Percentiles rank a stretch among this genome's conserved stretches.
These are phyloP conservation scores for Phytophthora citrophthora DNA, from an alignment of 352 stramenopile species.

Conservation along the genomic window DNA sequence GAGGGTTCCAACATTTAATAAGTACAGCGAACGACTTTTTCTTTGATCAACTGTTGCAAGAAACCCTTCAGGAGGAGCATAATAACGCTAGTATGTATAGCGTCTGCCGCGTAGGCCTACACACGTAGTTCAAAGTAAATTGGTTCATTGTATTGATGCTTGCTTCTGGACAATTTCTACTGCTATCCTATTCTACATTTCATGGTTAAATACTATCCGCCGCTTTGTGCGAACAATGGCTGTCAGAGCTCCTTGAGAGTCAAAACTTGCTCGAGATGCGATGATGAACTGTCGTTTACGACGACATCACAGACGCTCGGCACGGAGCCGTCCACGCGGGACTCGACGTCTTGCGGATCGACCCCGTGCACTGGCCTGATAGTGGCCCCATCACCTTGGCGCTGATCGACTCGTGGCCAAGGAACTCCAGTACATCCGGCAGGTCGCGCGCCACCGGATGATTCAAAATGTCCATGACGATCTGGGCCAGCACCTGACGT, in stretches of 20 bases:
- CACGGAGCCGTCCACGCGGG: constrained; percentile 56
- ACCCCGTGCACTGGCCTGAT: constrained; percentile 60
- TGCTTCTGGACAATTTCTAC: constrained; percentile 6
- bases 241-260: neutral
- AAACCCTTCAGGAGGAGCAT: too few species aligned
- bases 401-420: constrained; percentile 59
- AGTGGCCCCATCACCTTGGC: constrained; percentile 45
- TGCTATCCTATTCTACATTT: constrained; percentile 30
- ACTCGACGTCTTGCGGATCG: constrained; percentile 77
- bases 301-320: constrained; percentile 19
- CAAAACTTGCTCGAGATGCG: constrained; percentile 9
- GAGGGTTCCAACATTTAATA: neutral
- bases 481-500: constrained; percentile 60
- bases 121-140: neutral
- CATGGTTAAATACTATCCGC: constrained; percentile 36
- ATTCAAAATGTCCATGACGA: constrained; percentile 67
- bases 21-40: too few species aligned
- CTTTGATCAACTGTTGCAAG: too few species aligned
- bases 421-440: constrained; percentile 71
- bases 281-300: constrained; percentile 3
- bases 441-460: constrained; percentile 59
- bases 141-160: constrained; percentile 15
- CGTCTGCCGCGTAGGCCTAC: too few species aligned
- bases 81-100: too few species aligned
- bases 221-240: neutral